Evolutionary conservation across 2,329 filamentous ascomycete genomes (phyloP).

Genomic region (Monilinia polystroma): DNA sequence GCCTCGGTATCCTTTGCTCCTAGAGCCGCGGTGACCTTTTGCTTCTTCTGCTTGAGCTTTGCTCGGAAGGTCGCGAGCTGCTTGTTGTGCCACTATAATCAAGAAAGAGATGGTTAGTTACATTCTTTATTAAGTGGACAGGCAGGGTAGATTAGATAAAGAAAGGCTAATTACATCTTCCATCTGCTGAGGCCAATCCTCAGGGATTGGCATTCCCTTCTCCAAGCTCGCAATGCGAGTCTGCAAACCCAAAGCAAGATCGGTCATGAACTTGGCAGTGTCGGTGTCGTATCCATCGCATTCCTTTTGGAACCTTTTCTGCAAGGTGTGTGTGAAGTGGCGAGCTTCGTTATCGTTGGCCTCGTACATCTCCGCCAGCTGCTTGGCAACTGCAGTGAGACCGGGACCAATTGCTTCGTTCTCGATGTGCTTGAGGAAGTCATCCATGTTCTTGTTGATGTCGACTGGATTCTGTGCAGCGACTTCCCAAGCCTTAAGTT

Average conservation of each 20-base stretch:
- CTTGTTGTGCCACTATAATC: background rate
- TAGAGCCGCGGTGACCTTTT: background rate
- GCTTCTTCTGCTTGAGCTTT: background rate
- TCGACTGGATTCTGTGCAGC: background rate
- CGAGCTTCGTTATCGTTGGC: background rate
- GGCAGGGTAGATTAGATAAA: background rate
- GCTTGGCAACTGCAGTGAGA: background rate
- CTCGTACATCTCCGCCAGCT: background rate
- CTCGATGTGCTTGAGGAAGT: conserved; percentile 3
- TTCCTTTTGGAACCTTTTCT: conserved; percentile 1
- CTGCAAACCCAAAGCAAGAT: conserved; percentile 2
- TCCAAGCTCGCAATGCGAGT: background rate
- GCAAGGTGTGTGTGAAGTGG: background rate
- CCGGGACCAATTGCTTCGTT: background rate
- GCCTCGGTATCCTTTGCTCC: background rate
- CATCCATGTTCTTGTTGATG: background rate
- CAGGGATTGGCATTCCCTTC: background rate
- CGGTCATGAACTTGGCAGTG: background rate
- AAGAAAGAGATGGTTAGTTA: background rate
- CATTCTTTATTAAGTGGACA: rapidly evolving
- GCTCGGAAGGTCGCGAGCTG: background rate
- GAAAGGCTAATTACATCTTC: background rate
- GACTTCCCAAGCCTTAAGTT: background rate
- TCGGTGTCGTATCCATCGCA: background rate
- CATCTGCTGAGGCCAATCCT: conserved; percentile 7